Evolutionary conservation across 1,139 yeast species (phyloP).

Genomic region (Kluyveromyces sp.): DNA sequence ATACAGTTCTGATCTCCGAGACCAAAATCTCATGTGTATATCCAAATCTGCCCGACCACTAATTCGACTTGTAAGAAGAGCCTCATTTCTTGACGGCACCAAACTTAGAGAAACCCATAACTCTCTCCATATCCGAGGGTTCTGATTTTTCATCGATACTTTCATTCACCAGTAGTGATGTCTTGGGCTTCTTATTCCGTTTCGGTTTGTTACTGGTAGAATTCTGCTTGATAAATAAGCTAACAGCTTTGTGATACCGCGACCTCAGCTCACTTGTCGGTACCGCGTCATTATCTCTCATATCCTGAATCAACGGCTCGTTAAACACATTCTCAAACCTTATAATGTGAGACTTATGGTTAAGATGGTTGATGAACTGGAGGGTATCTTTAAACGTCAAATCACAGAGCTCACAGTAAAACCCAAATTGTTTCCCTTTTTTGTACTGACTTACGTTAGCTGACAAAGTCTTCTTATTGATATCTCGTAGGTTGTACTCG

Average conservation of each 20-base stretch:
- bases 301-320: constrained; percentile 26
- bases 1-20: not conserved
- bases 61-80: not conserved
- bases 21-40: not conserved
- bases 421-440: constrained; percentile 65
- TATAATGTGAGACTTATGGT: constrained; percentile 54
- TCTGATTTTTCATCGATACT: constrained; percentile 15
- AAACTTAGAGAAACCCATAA: constrained; percentile 60
- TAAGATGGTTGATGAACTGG: constrained; percentile 76
- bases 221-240: constrained; percentile 18
- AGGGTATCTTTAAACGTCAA: constrained; percentile 75
- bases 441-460: constrained; percentile 39
- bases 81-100: constrained; percentile 32
- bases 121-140: constrained; percentile 33
- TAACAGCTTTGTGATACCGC: constrained; percentile 21
- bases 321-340: constrained; percentile 34
- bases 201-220: constrained; percentile 32
- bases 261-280: constrained; percentile 33
- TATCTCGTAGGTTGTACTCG: constrained; percentile 36
- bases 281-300: constrained; percentile 32
- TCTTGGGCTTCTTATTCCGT: constrained; percentile 29
- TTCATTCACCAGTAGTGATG: constrained; percentile 16
- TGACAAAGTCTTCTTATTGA: constrained; percentile 42
- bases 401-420: constrained; percentile 74
- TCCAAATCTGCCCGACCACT: not conserved